Evolutionary conservation across 352 stramenopile genomes (phyloP).

Genomic region (Pythium plurisporium): DNA sequence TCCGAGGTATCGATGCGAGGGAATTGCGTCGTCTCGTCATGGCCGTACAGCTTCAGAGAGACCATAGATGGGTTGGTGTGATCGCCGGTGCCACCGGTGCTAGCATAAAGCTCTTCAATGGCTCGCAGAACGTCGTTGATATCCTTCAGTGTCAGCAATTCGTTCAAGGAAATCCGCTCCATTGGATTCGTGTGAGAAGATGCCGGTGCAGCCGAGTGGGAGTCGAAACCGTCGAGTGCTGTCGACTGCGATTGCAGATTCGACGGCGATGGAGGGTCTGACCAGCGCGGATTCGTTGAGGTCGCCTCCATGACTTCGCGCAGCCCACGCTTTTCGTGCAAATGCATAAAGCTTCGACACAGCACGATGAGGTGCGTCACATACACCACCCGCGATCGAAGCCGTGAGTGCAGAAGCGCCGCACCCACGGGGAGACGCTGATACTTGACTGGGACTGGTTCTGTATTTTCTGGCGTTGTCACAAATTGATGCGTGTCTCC

Average conservation of each 20-base stretch:
- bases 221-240: neutral
- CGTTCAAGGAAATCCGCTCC: slow-evolving; percentile 30
- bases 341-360: slow-evolving; percentile 41
- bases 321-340: slow-evolving; percentile 33
- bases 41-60: too few species aligned
- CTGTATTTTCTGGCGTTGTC: too few species aligned
- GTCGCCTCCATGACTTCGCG: slow-evolving; percentile 35
- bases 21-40: slow-evolving; percentile 30
- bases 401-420: slow-evolving; percentile 29
- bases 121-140: slow-evolving; percentile 31
- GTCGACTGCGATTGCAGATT: too few species aligned
- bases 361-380: slow-evolving; percentile 33
- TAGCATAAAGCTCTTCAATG: slow-evolving; percentile 37
- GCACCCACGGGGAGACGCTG: slow-evolving; percentile 24
- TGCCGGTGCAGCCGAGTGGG: too few species aligned
- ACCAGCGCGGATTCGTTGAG: slow-evolving; percentile 11
- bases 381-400: slow-evolving; percentile 32
- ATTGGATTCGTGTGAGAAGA: slow-evolving; percentile 13
- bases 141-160: slow-evolving; percentile 34
- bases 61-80: neutral
- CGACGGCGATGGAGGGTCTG: neutral
- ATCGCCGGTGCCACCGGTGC: slow-evolving; percentile 13
- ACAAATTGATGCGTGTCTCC: too few species aligned
- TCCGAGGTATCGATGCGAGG: slow-evolving; percentile 5
- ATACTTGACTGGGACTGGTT: slow-evolving; percentile 20